phyloP scores from a whole-genome alignment of 768 basidiomycete genomes.

The Pulveroboletus frians region DNA sequence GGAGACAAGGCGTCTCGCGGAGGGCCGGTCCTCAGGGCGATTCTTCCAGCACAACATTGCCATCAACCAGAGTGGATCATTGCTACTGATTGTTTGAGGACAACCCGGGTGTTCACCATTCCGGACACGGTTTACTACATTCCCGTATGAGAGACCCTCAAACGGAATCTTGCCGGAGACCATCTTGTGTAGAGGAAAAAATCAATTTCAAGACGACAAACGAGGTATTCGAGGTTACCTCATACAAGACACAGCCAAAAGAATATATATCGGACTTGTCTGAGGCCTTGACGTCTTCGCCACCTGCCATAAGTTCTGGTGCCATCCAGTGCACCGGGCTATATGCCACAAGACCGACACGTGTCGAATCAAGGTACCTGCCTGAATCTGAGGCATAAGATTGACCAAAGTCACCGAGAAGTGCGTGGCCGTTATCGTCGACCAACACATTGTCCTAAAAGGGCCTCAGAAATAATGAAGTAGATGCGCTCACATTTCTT shows the following conservation, averaged over 20 bases:
- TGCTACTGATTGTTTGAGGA: constrained; percentile 3
- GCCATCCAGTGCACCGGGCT: constrained; percentile 23
- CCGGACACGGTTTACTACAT: neutral
- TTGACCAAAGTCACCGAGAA: constrained; percentile 27
- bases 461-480: neutral
- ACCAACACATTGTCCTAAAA: constrained; percentile 25
- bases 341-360: constrained; percentile 11
- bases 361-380: constrained; percentile 20
- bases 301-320: constrained; percentile 18
- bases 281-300: constrained; percentile 3
- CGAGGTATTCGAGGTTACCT: constrained; percentile 14
- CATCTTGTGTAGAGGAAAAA: constrained; percentile 11
- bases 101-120: neutral
- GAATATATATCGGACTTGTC: constrained; percentile 23
- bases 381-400: constrained; percentile 22
- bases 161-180: constrained; percentile 17
- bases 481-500: constrained; percentile 5
- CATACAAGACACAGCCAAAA: constrained; percentile 29
- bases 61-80: constrained; percentile 16
- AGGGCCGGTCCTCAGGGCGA: constrained; percentile 10
- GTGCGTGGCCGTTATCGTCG: constrained; percentile 8
- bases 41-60: constrained; percentile 7
- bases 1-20: constrained; percentile 4
- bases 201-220: neutral
- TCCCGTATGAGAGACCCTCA: neutral